phyloP scores from a whole-genome alignment of 2,329 filamentous ascomycete species.

The Penicillium sp. region DNA sequence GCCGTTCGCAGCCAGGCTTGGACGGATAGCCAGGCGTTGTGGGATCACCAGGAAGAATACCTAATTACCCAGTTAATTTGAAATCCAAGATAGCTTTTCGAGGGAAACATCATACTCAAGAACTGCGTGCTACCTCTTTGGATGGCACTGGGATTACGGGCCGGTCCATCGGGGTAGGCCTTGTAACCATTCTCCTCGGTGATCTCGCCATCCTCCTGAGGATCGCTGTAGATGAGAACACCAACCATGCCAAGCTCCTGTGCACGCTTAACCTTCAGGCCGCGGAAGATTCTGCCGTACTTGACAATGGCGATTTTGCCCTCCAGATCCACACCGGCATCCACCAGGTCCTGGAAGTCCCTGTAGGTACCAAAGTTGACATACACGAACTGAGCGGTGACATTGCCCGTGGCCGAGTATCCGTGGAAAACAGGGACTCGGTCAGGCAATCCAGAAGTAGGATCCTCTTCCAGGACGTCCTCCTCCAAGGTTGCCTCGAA shows the following conservation, averaged over 20 bases:
- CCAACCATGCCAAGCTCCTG: constrained; percentile 88
- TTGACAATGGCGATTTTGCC: constrained; percentile 86
- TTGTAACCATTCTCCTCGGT: constrained; percentile 79
- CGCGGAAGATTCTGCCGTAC: constrained; percentile 84
- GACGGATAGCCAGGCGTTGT: constrained; percentile 94
- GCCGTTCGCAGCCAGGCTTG: constrained; percentile 78
- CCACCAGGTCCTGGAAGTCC: constrained; percentile 79
- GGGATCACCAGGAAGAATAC: constrained; percentile 67
- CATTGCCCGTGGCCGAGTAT: constrained; percentile 89
- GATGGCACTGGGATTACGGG: constrained; percentile 81
- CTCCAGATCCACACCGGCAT: constrained; percentile 69
- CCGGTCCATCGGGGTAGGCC: constrained; percentile 80
- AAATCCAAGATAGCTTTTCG: not conserved
- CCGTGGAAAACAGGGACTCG: constrained; percentile 90
- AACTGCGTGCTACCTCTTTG: constrained; percentile 86
- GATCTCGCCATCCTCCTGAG: constrained; percentile 79
- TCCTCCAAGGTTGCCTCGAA: constrained; percentile 81
- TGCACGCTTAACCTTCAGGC: constrained; percentile 87
- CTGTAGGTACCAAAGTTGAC: constrained; percentile 86
- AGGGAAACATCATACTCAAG: constrained; percentile 58
- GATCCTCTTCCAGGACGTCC: constrained; percentile 78
- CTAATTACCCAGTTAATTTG: constrained; percentile 32
- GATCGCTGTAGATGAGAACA: constrained; percentile 81
- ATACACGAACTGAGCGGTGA: constrained; percentile 81
- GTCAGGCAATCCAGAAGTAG: constrained; percentile 68